These are phyloP conservation scores for Vitellaria paradoxa DNA, from an alignment of 179 eudicot species.

Conservation along the genomic window DNA sequence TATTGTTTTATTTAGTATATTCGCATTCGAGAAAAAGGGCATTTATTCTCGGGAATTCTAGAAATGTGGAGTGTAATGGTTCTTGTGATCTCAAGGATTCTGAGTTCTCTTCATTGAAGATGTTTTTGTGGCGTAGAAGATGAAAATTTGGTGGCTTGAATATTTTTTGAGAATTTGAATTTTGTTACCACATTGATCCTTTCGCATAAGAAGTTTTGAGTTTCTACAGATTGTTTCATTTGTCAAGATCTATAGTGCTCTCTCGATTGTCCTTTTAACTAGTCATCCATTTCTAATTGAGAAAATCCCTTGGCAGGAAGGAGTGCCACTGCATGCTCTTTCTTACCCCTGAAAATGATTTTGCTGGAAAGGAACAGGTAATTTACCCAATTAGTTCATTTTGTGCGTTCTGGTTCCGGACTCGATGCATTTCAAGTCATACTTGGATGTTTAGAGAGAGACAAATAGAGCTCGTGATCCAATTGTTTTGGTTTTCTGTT, in stretches of 20 bases:
- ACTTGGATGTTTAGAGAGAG: neutral
- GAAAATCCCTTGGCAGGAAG: conserved; percentile 58
- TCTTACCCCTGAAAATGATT: conserved; percentile 92
- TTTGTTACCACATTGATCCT: neutral
- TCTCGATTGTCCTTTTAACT: neutral
- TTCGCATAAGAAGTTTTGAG: neutral
- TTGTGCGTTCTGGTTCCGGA: neutral
- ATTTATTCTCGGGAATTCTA: neutral
- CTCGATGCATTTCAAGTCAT: neutral
- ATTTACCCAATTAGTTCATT: neutral
- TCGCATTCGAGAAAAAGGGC: neutral
- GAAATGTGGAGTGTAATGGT: neutral
- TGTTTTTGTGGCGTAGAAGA: neutral
- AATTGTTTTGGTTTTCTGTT: neutral
- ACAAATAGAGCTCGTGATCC: neutral
- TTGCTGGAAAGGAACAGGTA: conserved; percentile 96
- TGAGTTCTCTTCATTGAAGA: neutral
- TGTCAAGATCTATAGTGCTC: neutral
- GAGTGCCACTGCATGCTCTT: conserved; percentile 99
- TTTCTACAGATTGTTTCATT: neutral
- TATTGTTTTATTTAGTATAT: neutral
- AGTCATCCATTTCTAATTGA: neutral
- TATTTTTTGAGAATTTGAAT: neutral
- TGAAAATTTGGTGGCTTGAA: conserved; percentile 8
- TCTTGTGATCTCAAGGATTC: conserved; percentile 1